A percentile compares a stretch with the other conserved stretches of the same genome.
Evolutionary conservation across 257 asterid genomes (phyloP).

Genomic region (Lycium ferocissimum): DNA sequence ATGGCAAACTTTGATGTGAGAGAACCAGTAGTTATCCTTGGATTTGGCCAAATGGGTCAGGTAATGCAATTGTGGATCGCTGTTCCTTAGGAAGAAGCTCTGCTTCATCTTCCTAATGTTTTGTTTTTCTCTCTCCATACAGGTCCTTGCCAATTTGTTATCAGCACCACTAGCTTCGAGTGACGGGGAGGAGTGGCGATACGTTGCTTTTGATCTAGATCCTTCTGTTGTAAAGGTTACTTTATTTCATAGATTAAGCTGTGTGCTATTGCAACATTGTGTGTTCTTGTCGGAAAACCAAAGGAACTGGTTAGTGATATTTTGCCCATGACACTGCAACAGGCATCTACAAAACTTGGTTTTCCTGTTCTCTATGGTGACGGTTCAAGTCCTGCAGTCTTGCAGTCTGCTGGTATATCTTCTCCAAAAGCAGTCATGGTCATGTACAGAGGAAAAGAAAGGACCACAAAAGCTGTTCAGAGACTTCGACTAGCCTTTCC

Average conservation of each 20-base stretch:
- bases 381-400: slow-evolving; percentile 96
- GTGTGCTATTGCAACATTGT: not conserved
- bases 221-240: slow-evolving; percentile 87
- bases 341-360: slow-evolving; percentile 88
- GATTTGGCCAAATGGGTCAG: slow-evolving; percentile 98
- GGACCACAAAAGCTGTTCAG: slow-evolving; percentile 83
- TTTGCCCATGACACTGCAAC: slow-evolving; percentile 39
- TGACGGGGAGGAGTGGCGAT: slow-evolving; percentile 72
- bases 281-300: slow-evolving; percentile 10
- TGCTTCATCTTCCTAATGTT: slow-evolving; percentile 31
- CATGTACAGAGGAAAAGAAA: slow-evolving; percentile 79
- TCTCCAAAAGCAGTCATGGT: slow-evolving; percentile 97
- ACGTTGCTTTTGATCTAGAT: slow-evolving; percentile 91
- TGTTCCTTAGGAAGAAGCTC: slow-evolving; percentile 15
- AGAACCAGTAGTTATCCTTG: slow-evolving; percentile 94
- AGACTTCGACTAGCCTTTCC: slow-evolving; percentile 94
- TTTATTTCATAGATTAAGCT: not conserved
- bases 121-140: slow-evolving; percentile 31
- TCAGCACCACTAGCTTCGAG: slow-evolving; percentile 79
- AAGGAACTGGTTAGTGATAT: slow-evolving; percentile 19
- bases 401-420: slow-evolving; percentile 91
- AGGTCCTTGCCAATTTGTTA: slow-evolving; percentile 97
- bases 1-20: slow-evolving; percentile 69
- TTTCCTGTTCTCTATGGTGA: slow-evolving; percentile 95
- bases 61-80: slow-evolving; percentile 43